A percentile compares a stretch with the other conserved stretches of the same genome.
Evolutionary conservation across 176 grass and related monocot genomes (phyloP).

Genomic region (Coix lacrymajobi): DNA sequence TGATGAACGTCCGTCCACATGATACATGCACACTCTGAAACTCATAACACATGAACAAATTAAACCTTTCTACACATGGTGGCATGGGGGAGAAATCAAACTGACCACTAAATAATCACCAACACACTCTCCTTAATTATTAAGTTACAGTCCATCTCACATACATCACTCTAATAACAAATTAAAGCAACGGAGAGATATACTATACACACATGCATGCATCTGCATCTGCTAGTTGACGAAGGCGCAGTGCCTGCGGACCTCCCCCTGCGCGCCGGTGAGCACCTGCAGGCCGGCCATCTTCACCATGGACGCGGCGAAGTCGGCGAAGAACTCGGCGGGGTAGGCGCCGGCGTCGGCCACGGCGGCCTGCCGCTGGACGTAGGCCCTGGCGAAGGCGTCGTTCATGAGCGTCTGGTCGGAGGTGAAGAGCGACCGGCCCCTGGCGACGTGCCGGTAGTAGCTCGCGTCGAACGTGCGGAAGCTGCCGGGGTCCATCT

Average conservation of each 20-base stretch:
- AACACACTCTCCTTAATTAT: background rate
- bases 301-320: constrained; percentile 69
- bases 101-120: background rate
- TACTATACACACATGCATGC: background rate
- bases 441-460: constrained; percentile 53
- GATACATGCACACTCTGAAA: background rate
- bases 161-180: background rate
- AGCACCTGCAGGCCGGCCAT: constrained; percentile 64
- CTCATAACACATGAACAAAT: background rate
- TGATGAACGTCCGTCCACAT: background rate
- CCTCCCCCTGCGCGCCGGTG: constrained; percentile 64
- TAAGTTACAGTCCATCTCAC: background rate
- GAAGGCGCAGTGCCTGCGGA: constrained; percentile 57
- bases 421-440: constrained; percentile 61
- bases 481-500: constrained; percentile 90
- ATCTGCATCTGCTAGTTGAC: constrained; percentile 29
- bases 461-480: constrained; percentile 69
- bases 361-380: constrained; percentile 32
- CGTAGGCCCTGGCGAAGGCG: constrained; percentile 35
- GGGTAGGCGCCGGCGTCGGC: background rate
- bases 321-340: constrained; percentile 71
- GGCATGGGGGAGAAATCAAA: background rate
- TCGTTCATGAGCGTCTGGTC: constrained; percentile 66
- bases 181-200: background rate
- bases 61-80: background rate